Base-by-base conservation (phyloP, 768 basidiomycete species). In the Termitomyces sp. region DNA sequence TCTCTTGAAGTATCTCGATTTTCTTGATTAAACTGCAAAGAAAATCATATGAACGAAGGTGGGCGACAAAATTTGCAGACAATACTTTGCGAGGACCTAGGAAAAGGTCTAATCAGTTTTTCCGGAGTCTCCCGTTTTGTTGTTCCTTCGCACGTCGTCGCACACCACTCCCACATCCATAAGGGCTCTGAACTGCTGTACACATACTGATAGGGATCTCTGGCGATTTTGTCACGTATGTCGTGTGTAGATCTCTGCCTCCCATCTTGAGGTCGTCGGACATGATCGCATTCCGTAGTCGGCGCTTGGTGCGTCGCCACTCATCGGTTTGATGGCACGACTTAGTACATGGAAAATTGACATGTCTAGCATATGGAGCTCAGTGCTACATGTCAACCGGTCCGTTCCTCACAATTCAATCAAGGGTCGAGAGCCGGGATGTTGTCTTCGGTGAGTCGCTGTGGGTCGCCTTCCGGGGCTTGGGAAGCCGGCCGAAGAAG, bases 401-500 rank as follows among this genome's bases (percentile, higher is more conserved):
- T 9, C 47, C 36, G 26, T 39, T 5, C 24, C 1, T 32, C 18
- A 22, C 46, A 29, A 27, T 16, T 41, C 14, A 34, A 46, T 46
- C 43, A 44, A 44, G 24, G 20, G 24, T 44, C 22, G 24, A 32
- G 18, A 8, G 32, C 16, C 14, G 5, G 9, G 31, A n/a, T 3
- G n/a, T 51, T 5, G 49, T 51, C 49, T 6, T 43, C 49, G 16
- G 51, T 37, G 36, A 43, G 42, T 22, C 42, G 20, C 42, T 50
- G 52, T 22, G 37, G 32, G 36, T 24, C 24, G 43, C 57, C 52
- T 46, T 53, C 18, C 43, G 57, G 57, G 52, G 57, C 39, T 53
- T 12, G 52, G 53, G 57, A 58, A 58, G 57, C 46, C 46, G 2
- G 18, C 27, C 36, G 24, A 46, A 42, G 50, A 49, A 56, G 49